Percentiles rank a stretch among this genome's conserved stretches.
Conservation (phyloP, 179 eudicot species). For the Beta lomatogona region DNA sequence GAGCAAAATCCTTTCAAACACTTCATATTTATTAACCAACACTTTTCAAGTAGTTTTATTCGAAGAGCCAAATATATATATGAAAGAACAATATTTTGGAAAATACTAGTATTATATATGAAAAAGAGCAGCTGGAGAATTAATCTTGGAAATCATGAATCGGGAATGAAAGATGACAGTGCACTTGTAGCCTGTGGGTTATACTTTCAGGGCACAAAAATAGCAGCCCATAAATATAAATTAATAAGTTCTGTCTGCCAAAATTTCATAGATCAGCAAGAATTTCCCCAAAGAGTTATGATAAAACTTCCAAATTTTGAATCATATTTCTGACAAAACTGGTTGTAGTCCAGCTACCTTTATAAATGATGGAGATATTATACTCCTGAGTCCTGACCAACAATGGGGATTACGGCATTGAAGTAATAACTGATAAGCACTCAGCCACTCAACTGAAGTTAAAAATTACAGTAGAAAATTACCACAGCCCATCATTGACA, state of each 20-base stretch:
- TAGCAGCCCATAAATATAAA: slow-evolving; percentile 10
- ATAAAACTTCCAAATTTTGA: neutral
- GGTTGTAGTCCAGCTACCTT: slow-evolving; percentile 10
- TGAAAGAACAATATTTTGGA: too few species aligned
- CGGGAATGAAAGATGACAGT: slow-evolving; percentile 18
- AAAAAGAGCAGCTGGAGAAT: neutral
- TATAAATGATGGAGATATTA: neutral
- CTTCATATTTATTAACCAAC: too few species aligned
- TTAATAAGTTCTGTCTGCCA: slow-evolving; percentile 11
- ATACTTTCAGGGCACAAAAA: slow-evolving; percentile 15
- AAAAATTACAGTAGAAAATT: neutral
- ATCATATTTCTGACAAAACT: slow-evolving; percentile 14
- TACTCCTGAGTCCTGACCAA: slow-evolving; percentile 4
- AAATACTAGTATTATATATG: neutral
- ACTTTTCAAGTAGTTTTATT: too few species aligned
- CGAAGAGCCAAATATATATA: too few species aligned
- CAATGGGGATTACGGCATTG: neutral
- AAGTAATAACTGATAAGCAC: neutral
- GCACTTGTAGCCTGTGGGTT: neutral
- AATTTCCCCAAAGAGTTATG: neutral
- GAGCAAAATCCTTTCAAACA: too few species aligned
- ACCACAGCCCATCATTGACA: slow-evolving; percentile 15
- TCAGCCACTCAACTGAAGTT: too few species aligned
- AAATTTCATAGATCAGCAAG: slow-evolving; percentile 6
- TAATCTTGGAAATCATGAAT: neutral